Evolutionary conservation across 2,329 filamentous ascomycete genomes (phyloP).

Genomic region (Claviceps sp.): DNA sequence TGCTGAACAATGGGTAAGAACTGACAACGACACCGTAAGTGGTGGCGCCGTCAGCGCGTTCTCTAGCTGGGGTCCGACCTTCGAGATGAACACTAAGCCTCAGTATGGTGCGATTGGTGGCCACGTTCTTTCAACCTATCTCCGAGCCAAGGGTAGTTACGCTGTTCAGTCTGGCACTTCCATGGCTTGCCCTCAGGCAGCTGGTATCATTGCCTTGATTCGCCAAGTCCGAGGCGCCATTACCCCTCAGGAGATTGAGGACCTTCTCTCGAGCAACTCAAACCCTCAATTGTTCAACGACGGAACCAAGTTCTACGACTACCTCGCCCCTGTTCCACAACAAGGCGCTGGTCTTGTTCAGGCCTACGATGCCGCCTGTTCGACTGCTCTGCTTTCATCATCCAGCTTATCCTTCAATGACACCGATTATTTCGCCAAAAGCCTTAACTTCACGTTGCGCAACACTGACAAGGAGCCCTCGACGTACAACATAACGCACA

Average conservation of each 20-base stretch:
- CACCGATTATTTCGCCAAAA: slow-evolving; percentile 38
- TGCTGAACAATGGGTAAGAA: slow-evolving; percentile 17
- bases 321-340: slow-evolving; percentile 42
- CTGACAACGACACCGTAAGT: slow-evolving; percentile 18
- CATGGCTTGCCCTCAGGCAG: slow-evolving; percentile 45
- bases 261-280: slow-evolving; percentile 34
- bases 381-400: slow-evolving; percentile 37
- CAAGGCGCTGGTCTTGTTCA: slow-evolving; percentile 48
- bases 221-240: slow-evolving; percentile 36
- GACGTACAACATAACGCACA: slow-evolving; percentile 38
- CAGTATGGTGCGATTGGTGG: slow-evolving; percentile 43
- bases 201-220: slow-evolving; percentile 41
- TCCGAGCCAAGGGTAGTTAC: slow-evolving; percentile 31
- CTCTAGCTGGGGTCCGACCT: slow-evolving; percentile 48
- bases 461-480: slow-evolving; percentile 37
- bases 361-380: slow-evolving; percentile 43
- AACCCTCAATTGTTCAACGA: slow-evolving; percentile 36
- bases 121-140: slow-evolving; percentile 45
- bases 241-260: slow-evolving; percentile 35
- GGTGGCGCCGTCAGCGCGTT: slow-evolving; percentile 39
- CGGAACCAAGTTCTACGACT: slow-evolving; percentile 19
- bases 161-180: slow-evolving; percentile 42
- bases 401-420: slow-evolving; percentile 53
- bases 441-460: slow-evolving; percentile 38
- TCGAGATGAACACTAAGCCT: slow-evolving; percentile 43